Percentiles rank a stretch among this genome's conserved stretches.
Conservation (phyloP, 2,329 filamentous ascomycete species). For the Diaporthe citri region DNA sequence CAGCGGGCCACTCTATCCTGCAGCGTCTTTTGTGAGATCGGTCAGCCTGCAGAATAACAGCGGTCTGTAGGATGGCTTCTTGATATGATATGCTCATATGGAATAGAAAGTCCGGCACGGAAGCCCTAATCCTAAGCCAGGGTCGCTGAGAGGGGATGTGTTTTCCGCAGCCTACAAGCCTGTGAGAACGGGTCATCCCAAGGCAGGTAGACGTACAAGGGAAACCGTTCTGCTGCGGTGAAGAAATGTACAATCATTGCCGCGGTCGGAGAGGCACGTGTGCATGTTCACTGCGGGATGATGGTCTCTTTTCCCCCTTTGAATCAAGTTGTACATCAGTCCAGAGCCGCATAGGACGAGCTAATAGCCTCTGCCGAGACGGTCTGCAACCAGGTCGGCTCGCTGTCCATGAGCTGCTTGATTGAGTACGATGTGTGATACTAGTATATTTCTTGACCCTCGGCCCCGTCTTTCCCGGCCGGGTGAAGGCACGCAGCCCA, state of each 20-base stretch:
- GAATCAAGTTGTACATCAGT: background rate
- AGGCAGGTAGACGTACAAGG: background rate
- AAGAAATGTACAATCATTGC: background rate
- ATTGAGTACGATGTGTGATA: background rate
- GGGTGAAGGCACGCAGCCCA: background rate
- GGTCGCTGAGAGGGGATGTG: too few relatives aligned
- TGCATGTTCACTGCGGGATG: background rate
- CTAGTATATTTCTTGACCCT: background rate
- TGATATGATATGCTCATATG: background rate
- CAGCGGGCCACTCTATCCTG: conserved; percentile 64
- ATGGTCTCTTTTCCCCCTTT: too few relatives aligned
- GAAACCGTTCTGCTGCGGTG: background rate
- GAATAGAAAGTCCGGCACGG: too few relatives aligned
- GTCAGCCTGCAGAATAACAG: conserved; percentile 28
- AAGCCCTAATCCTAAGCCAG: background rate
- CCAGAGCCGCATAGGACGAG: background rate
- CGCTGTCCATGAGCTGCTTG: background rate
- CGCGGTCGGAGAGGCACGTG: background rate
- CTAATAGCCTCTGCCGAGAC: background rate
- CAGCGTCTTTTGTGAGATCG: conserved; percentile 53
- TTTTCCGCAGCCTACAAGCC: background rate
- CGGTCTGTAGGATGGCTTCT: background rate
- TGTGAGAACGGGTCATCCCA: background rate
- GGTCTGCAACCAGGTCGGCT: background rate
- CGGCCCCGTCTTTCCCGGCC: background rate